Conservation (phyloP, 139 green algal species). For the Ulvella scutata region DNA sequence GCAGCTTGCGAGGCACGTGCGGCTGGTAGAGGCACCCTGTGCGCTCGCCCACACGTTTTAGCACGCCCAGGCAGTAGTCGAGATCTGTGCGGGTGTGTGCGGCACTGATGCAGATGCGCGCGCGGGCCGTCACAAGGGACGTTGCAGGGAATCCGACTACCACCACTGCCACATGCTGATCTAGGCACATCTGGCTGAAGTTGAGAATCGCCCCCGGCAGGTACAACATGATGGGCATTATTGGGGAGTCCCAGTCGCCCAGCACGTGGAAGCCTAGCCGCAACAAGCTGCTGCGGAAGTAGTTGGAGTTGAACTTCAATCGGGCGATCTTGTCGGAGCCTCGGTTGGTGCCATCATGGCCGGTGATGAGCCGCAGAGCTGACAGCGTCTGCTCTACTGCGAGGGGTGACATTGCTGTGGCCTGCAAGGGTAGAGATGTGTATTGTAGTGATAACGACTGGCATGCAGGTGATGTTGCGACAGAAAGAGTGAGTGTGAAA, state of each 20-base stretch:
- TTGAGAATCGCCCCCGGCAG: slow-evolving; percentile 54
- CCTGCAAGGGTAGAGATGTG: no score
- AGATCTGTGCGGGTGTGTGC: slow-evolving; percentile 80
- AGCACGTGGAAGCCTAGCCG: slow-evolving; percentile 78
- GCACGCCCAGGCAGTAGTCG: slow-evolving; percentile 66
- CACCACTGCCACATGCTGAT: slow-evolving; percentile 69
- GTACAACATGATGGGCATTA: slow-evolving; percentile 98
- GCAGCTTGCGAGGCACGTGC: not conserved
- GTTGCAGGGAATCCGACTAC: slow-evolving; percentile 96
- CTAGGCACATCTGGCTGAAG: slow-evolving; percentile 56
- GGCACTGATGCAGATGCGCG: slow-evolving; percentile 86
- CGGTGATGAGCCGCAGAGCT: slow-evolving; percentile 59
- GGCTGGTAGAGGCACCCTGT: not conserved
- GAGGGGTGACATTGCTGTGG: slow-evolving; percentile 70
- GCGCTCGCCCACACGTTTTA: not conserved
- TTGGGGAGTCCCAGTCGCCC: slow-evolving; percentile 83
- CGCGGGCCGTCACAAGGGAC: slow-evolving; percentile 62
- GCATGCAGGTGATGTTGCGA: no score
- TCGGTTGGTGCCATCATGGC: slow-evolving; percentile 32
- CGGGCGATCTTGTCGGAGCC: slow-evolving; percentile 63
- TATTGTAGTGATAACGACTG: no score
- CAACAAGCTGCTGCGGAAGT: slow-evolving; percentile 62
- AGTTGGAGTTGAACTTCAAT: slow-evolving; percentile 87
- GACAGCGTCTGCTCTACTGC: slow-evolving; percentile 56
- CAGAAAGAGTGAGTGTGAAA: no score